phyloP scores from a whole-genome alignment of 2,329 filamentous ascomycete species.

The Trichoderma guizhouense region DNA sequence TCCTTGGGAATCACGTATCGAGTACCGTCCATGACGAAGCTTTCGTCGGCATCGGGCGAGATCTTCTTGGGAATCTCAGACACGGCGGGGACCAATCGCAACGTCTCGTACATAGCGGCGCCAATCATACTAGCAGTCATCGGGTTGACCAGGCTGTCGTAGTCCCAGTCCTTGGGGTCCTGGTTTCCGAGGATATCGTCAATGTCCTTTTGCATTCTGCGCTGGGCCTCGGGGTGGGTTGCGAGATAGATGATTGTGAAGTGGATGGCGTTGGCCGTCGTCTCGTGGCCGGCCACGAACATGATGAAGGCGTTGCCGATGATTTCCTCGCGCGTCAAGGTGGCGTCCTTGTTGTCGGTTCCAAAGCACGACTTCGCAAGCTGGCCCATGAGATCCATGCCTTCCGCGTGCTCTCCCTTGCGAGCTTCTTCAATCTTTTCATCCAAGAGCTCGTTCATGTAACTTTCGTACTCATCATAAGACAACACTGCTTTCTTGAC shows the following conservation, averaged over 20 bases:
- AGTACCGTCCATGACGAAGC: slow-evolving; percentile 56
- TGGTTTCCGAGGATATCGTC: slow-evolving; percentile 59
- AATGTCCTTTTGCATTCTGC: slow-evolving; percentile 64
- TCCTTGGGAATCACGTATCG: slow-evolving; percentile 56
- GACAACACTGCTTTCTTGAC: slow-evolving; percentile 52
- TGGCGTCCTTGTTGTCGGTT: slow-evolving; percentile 28
- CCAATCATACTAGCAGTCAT: slow-evolving; percentile 68
- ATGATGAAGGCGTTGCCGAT: slow-evolving; percentile 69
- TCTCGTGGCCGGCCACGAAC: slow-evolving; percentile 75
- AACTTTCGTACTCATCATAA: slow-evolving; percentile 61
- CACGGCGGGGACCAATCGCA: slow-evolving; percentile 70
- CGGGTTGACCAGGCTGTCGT: slow-evolving; percentile 62
- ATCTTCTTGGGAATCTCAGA: slow-evolving; percentile 68
- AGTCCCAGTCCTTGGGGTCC: slow-evolving; percentile 64
- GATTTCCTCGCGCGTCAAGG: slow-evolving; percentile 61
- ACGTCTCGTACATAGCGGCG: slow-evolving; percentile 73
- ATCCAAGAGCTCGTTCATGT: slow-evolving; percentile 66
- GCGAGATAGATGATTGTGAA: slow-evolving; percentile 68
- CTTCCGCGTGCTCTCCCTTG: slow-evolving; percentile 39
- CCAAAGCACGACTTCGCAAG: slow-evolving; percentile 43
- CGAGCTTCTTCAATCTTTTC: slow-evolving; percentile 51
- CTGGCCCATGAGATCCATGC: slow-evolving; percentile 53
- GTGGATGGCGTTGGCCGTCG: slow-evolving; percentile 71
- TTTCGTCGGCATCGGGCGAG: slow-evolving; percentile 52
- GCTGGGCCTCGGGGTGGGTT: slow-evolving; percentile 60